Evolutionary conservation across 768 basidiomycete genomes (phyloP).

Genomic region (Termitomyces sp.): DNA sequence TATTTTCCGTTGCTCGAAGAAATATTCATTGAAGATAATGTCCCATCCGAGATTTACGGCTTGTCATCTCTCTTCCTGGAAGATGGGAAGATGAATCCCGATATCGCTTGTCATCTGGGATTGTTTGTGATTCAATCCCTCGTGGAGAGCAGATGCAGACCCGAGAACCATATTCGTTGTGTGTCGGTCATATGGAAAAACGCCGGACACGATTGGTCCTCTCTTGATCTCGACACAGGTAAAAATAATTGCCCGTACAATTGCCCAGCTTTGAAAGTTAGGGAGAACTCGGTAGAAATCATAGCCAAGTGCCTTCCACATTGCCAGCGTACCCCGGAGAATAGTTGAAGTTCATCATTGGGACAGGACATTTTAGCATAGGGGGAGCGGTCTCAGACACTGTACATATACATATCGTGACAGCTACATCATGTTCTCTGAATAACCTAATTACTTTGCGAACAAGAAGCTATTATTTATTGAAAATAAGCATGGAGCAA

Average conservation of each 20-base stretch:
- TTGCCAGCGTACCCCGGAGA: background rate
- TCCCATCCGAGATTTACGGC: background rate
- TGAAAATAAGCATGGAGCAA: too few relatives aligned
- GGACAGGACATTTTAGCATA: too few relatives aligned
- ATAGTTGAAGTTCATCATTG: background rate
- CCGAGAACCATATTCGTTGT: background rate
- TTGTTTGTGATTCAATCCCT: background rate
- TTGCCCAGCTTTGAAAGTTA: background rate
- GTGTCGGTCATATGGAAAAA: background rate
- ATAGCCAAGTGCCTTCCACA: background rate
- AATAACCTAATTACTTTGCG: too few relatives aligned
- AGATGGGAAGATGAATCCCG: background rate
- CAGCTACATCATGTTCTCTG: too few relatives aligned
- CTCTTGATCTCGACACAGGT: background rate
- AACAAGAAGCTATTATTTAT: too few relatives aligned
- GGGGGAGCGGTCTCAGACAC: too few relatives aligned
- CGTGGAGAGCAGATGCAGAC: background rate
- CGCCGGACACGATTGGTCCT: background rate
- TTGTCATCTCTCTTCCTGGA: background rate
- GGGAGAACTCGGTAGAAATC: background rate
- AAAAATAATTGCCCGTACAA: background rate
- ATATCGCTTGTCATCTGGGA: background rate
- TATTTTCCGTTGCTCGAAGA: background rate
- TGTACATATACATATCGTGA: too few relatives aligned
- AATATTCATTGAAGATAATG: background rate